These are phyloP conservation scores for Trichoderma oligosporum DNA, from an alignment of 2,329 filamentous ascomycete genomes.

Conservation along the genomic window DNA sequence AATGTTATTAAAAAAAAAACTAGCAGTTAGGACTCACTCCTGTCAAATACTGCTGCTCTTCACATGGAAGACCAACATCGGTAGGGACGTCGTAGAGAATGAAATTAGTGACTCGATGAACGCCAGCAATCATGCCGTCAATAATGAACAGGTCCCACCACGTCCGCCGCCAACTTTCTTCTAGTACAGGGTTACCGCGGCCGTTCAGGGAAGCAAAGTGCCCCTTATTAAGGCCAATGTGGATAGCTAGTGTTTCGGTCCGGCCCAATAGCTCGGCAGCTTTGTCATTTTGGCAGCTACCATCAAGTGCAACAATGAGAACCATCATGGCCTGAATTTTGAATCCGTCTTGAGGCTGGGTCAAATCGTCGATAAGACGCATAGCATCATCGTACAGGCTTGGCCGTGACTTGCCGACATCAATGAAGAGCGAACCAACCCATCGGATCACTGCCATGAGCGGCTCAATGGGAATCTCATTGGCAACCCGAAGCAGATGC, in stretches of 20 bases:
- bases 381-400: constrained; percentile 58
- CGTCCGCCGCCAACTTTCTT: constrained; percentile 81
- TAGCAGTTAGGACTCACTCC: constrained; percentile 44
- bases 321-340: constrained; percentile 75
- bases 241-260: constrained; percentile 67
- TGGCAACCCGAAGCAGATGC: constrained; percentile 45
- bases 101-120: constrained; percentile 69
- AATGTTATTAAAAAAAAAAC: not conserved
- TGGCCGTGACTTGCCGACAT: constrained; percentile 43
- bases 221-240: constrained; percentile 70
- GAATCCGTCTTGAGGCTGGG: constrained; percentile 53
- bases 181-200: constrained; percentile 61
- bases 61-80: constrained; percentile 73
- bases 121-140: constrained; percentile 78
- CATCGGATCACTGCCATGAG: constrained; percentile 54
- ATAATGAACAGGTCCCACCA: constrained; percentile 87
- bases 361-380: constrained; percentile 46
- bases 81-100: constrained; percentile 62
- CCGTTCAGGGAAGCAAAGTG: constrained; percentile 64
- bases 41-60: constrained; percentile 67
- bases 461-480: constrained; percentile 46
- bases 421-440: constrained; percentile 54
- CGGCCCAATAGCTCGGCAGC: constrained; percentile 64
- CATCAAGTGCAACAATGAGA: constrained; percentile 73
- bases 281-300: constrained; percentile 65